Conservation (phyloP, 176 grass and related monocot species). For the Dactylis glomerata region DNA sequence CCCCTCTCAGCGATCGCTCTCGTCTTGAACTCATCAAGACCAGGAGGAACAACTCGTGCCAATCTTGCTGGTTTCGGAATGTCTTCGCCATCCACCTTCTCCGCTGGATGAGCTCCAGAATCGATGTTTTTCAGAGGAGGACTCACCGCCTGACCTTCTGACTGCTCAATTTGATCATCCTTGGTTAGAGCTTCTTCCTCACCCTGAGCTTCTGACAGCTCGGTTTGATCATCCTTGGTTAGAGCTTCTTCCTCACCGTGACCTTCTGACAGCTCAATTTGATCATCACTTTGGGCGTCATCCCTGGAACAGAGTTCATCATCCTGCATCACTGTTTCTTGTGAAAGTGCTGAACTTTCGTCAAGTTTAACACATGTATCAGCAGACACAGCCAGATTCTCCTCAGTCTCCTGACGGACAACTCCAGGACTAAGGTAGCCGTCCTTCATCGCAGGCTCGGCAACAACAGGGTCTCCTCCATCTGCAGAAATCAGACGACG, state of each 20-base stretch:
- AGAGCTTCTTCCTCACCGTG: neutral
- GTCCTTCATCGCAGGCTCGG: constrained; percentile 33
- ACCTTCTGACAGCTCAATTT: constrained; percentile 18
- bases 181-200: constrained; percentile 1
- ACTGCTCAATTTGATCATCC: constrained; percentile 23
- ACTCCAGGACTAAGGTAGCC: constrained; percentile 14
- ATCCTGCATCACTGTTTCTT: constrained; percentile 19
- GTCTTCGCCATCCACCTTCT: constrained; percentile 46
- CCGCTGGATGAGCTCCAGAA: constrained; percentile 24
- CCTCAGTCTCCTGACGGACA: neutral
- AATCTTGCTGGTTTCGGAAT: constrained; percentile 41
- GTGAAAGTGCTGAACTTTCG: constrained; percentile 22
- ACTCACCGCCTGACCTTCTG: neutral
- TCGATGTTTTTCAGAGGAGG: constrained; percentile 1
- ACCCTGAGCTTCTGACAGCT: constrained; percentile 22
- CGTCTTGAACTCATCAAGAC: constrained; percentile 88
- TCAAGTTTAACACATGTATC: constrained; percentile 26
- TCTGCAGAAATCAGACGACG: constrained; percentile 47
- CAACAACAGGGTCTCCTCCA: constrained; percentile 32
- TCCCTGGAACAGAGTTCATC: constrained; percentile 25
- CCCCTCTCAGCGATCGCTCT: constrained; percentile 63
- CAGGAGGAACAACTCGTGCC: constrained; percentile 52
- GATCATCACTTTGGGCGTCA: constrained; percentile 4
- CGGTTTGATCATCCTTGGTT: constrained; percentile 7
- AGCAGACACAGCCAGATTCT: neutral